Evolutionary conservation across 148 eudicot species (phyloP), one percentile per base, ranked within the genome.

Genomic region (Vaccinium vitisidaea): DNA sequence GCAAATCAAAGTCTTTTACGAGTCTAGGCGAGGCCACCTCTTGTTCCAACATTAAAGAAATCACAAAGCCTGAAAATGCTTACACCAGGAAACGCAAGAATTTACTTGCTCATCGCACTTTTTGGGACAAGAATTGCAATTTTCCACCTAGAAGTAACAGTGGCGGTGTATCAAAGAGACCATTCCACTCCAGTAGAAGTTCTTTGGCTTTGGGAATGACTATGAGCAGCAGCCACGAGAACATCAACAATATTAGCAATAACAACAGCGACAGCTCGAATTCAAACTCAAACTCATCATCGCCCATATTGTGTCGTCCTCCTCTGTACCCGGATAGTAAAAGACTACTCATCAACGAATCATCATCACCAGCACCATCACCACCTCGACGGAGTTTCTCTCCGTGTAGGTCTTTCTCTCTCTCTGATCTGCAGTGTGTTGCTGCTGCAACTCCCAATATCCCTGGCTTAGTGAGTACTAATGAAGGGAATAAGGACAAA

Each of bases 1-100:
- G 98, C 9, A 96, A 93, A 91, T 94, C 98, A 1, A 94, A 92
- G 89, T 94, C 98, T 0, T 96, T 89, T 55, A 85, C 98, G 0
- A 91, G 93, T 81, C 82, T 96, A 82, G 69, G 86, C 12, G 89
- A 90, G 3, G 89, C 95, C 2, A 39, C 92, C 23, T 82, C 89
- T 0, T 56, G 75, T 11, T 81, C 92, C 23, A 88, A 96, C 13
- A 80, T 90, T 59, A 92, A 91, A 77, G 93, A 90, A 59, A 85
- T 96, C 5, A 88, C 88, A 0, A 96, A 96, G 79, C 91, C 95
- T 3, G 96, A 92, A 52, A 91, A 90, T 59, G 87, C 93, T 1
- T 93, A 90, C 84, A 81, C 89, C 4, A 90, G 94, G 84, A 94
- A 86, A 87, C 93, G 96, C 14, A 91, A 91, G 71, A 92, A 92